Evolutionary conservation across 2,329 filamentous ascomycete species (phyloP).

Genomic region (Claviceps purpurea): DNA sequence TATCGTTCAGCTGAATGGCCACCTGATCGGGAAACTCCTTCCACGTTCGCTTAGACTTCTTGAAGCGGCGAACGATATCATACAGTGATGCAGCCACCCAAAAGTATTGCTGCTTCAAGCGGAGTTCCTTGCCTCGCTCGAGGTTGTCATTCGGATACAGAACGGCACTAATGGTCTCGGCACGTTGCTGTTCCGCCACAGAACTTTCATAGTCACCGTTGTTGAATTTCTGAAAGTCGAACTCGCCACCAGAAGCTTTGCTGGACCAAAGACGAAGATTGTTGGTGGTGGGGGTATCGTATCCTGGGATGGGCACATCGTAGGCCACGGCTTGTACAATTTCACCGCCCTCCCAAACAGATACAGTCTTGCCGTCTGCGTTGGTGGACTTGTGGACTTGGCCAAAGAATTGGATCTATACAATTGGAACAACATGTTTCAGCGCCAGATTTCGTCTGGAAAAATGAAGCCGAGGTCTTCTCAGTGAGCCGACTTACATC

Average conservation of each 20-base stretch:
- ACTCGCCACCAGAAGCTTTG: constrained; percentile 92
- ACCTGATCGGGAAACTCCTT: constrained; percentile 86
- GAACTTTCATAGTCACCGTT: constrained; percentile 95
- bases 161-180: constrained; percentile 97
- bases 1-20: constrained; percentile 96
- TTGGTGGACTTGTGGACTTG: constrained; percentile 63
- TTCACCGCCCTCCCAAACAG: constrained; percentile 85
- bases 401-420: constrained; percentile 86
- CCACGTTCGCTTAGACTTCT: constrained; percentile 89
- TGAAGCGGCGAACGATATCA: constrained; percentile 95
- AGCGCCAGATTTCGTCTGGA: background rate
- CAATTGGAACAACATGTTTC: background rate
- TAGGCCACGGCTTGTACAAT: constrained; percentile 86
- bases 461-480: background rate
- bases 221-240: constrained; percentile 99
- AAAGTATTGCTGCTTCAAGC: constrained; percentile 98
- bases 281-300: constrained; percentile 80
- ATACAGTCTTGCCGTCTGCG: constrained; percentile 59
- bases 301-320: constrained; percentile 86
- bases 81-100: constrained; percentile 96
- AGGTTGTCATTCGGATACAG: constrained; percentile 97
- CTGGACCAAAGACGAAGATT: constrained; percentile 96
- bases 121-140: constrained; percentile 89
- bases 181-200: constrained; percentile 92
- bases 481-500: constrained; percentile 39